Base-by-base conservation (phyloP, 2,329 filamentous ascomycete genomes). In the Colletotrichum sp. region DNA sequence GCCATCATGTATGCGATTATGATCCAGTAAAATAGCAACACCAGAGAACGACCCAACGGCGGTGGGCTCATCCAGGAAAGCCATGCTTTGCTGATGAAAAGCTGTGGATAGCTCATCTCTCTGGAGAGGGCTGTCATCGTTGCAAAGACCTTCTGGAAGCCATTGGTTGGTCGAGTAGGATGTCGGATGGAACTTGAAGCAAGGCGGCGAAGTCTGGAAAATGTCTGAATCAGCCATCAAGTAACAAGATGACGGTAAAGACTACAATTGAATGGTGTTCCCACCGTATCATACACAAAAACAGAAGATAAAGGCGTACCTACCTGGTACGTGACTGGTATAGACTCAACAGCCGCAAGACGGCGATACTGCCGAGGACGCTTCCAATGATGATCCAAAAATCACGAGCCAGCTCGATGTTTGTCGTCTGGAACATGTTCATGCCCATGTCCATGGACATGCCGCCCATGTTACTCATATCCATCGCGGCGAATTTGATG, bases 381-480 rank as follows among this genome's bases (percentile, higher is more conserved):
- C 84, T 87, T 11, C 86, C 89, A 49, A 91, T 83, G 49, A 90
- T 87, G 80, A 92, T 92, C 91, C 91, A 93, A 79, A 89, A 93
- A 7, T 86, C 86, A 15, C 85, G 86, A 25, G 91, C 63, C 36
- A 66, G 63, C 63, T 66, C 36, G 34, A 66, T 66, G 9, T 49
- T 66, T 36, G 63, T 66, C 13, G 63, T 13, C 63, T 49, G 63
- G 63, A 66, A 66, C 63, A 49, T 66, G 63, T 49, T 66, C 36
- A 66, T 66, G 16, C 63, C 63, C 63, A 66, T 66, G 25, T 39
- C 63, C 63, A 66, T 66, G 36, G 63, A 66, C 63, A 66, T 66
- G 25, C 63, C 63, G 19, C 39, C 32, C 36, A 30, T 30, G 3
- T 32, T 22, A 32, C 59, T 62, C 59, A 34, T 62, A 22, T 62